These are phyloP conservation scores for Calocybe indica DNA, from an alignment of 768 basidiomycete genomes.

Conservation along the genomic window DNA sequence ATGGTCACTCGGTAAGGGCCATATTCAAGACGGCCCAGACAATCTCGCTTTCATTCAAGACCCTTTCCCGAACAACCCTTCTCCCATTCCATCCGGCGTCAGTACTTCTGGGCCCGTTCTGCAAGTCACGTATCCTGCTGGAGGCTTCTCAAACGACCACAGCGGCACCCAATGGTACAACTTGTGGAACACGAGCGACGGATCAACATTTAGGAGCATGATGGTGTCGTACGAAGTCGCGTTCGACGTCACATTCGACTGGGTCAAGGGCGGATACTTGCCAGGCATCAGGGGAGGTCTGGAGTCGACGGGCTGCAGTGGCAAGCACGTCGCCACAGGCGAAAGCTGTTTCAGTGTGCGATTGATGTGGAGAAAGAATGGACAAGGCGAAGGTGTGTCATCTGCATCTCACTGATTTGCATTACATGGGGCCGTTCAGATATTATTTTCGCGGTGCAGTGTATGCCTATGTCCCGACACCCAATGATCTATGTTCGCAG, in stretches of 20 bases:
- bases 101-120: slow-evolving; percentile 39
- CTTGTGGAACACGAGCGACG: slow-evolving; percentile 59
- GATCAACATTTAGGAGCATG: slow-evolving; percentile 58
- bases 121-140: slow-evolving; percentile 58
- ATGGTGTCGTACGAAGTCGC: slow-evolving; percentile 70
- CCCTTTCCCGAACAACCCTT: slow-evolving; percentile 52
- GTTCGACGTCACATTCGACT: slow-evolving; percentile 60
- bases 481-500: slow-evolving; percentile 53
- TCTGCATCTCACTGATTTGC: no score
- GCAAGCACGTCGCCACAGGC: slow-evolving; percentile 59
- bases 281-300: slow-evolving; percentile 72
- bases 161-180: slow-evolving; percentile 67
- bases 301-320: slow-evolving; percentile 58
- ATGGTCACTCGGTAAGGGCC: slow-evolving; percentile 60
- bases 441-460: slow-evolving; percentile 30
- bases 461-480: slow-evolving; percentile 73
- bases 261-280: slow-evolving; percentile 72
- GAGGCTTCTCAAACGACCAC: slow-evolving; percentile 50
- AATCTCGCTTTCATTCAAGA: slow-evolving; percentile 62
- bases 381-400: slow-evolving; percentile 61
- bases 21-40: slow-evolving; percentile 48
- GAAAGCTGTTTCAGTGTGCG: slow-evolving; percentile 67
- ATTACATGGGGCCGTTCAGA: no score
- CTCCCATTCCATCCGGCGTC: slow-evolving; percentile 17
- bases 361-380: slow-evolving; percentile 69